Evolutionary conservation across 164 flowering plant species (phyloP).

Genomic region (Vitis rotundifolia): DNA sequence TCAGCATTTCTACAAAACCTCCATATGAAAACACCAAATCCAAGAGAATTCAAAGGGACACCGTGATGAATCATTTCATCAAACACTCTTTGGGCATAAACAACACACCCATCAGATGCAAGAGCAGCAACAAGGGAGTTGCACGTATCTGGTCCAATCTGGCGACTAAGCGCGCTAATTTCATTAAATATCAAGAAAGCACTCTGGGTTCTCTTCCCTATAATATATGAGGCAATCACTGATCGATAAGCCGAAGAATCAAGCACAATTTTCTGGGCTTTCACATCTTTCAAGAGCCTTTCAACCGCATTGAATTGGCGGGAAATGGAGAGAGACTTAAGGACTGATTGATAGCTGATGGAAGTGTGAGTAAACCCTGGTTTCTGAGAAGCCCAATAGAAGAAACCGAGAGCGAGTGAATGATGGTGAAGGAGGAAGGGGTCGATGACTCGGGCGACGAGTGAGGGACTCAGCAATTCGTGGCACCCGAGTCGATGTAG

Average conservation of each 20-base stretch:
- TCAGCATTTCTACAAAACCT: slow-evolving; percentile 41
- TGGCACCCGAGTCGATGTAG: slow-evolving; percentile 65
- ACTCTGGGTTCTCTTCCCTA: slow-evolving; percentile 38
- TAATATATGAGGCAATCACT: slow-evolving; percentile 37
- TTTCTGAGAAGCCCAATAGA: slow-evolving; percentile 84
- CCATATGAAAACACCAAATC: slow-evolving; percentile 83
- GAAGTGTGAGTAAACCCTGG: slow-evolving; percentile 67
- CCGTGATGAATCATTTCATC: slow-evolving; percentile 54
- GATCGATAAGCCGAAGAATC: slow-evolving; percentile 43
- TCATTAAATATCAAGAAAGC: slow-evolving; percentile 51
- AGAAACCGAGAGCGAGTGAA: slow-evolving; percentile 75
- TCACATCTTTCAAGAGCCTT: slow-evolving; percentile 37
- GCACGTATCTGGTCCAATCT: slow-evolving; percentile 43
- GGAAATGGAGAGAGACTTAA: slow-evolving; percentile 64
- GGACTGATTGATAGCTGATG: slow-evolving; percentile 53
- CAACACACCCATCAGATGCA: slow-evolving; percentile 56
- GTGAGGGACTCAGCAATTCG: slow-evolving; percentile 51
- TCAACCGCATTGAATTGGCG: slow-evolving; percentile 56
- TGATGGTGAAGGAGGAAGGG: slow-evolving; percentile 64
- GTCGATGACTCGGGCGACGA: slow-evolving; percentile 76
- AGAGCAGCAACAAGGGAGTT: slow-evolving; percentile 74
- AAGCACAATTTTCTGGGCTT: slow-evolving; percentile 36
- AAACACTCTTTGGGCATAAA: slow-evolving; percentile 47
- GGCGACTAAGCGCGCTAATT: slow-evolving; percentile 14
- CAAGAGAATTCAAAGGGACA: slow-evolving; percentile 51